Evolutionary conservation across 2,329 filamentous ascomycete genomes (phyloP).

Genomic region (Microcera coccophila): DNA sequence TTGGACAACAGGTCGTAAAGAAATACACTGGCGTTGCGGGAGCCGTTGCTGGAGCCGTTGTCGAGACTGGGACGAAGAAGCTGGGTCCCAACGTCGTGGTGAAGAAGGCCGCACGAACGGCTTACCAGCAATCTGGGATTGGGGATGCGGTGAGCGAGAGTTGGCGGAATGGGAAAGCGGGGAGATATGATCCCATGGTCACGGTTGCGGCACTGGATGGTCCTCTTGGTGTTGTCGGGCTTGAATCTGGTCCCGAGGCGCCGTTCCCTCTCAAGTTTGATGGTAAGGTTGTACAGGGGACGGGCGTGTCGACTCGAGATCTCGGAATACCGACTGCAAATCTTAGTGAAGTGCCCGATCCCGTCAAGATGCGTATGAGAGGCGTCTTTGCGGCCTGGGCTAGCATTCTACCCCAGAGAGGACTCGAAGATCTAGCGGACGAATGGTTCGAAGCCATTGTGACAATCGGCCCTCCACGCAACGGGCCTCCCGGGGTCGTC

Average conservation of each 20-base stretch:
- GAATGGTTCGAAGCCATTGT: constrained; percentile 60
- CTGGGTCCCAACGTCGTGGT: constrained; percentile 29
- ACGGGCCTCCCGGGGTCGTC: constrained; percentile 43
- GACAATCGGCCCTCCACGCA: constrained; percentile 49
- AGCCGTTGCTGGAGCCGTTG: constrained; percentile 32
- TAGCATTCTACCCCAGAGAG: constrained; percentile 36
- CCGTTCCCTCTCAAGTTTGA: constrained; percentile 53
- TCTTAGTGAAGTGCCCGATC: constrained; percentile 48
- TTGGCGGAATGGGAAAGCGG: constrained; percentile 37
- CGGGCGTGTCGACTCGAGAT: constrained; percentile 36
- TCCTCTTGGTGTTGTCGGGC: constrained; percentile 39
- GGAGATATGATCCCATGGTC: constrained; percentile 35
- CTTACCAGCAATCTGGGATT: constrained; percentile 31
- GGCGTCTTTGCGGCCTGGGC: constrained; percentile 67
- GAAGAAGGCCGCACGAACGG: constrained; percentile 40
- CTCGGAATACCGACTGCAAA: constrained; percentile 53
- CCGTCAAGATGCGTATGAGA: constrained; percentile 50
- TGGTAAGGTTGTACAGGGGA: constrained; percentile 45
- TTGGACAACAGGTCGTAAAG: constrained; percentile 44
- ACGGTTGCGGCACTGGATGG: constrained; percentile 31
- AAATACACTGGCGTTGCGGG: constrained; percentile 39
- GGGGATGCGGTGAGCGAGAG: constrained; percentile 28
- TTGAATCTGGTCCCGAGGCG: constrained; percentile 47
- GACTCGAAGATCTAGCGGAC: constrained; percentile 30
- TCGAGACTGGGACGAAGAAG: constrained; percentile 40